Percentiles rank a stretch among this genome's conserved stretches.
Conservation (phyloP, 2,329 filamentous ascomycete genomes). For the Hyphodiscus sp. region DNA sequence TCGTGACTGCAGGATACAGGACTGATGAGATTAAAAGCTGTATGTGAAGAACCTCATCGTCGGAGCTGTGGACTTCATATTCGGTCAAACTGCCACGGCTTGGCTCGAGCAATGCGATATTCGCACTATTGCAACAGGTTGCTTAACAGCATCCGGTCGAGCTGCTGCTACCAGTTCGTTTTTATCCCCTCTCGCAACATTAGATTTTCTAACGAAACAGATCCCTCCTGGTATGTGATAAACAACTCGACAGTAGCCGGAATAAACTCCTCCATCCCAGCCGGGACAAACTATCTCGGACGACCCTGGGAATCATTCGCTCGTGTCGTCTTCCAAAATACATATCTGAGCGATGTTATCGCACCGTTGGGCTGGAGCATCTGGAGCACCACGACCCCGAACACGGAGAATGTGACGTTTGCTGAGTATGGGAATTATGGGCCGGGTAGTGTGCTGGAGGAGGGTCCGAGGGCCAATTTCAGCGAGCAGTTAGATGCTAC, state of each 20-base stretch:
- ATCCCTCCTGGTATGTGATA: not conserved
- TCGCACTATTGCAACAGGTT: conserved; percentile 29
- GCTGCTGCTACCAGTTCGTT: conserved; percentile 14
- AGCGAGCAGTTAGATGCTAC: too few relatives aligned
- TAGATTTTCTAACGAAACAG: not conserved
- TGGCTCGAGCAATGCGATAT: conserved; percentile 34
- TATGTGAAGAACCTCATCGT: conserved; percentile 51
- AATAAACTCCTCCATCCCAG: not conserved
- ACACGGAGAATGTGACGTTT: conserved; percentile 10
- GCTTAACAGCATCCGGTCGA: conserved; percentile 41
- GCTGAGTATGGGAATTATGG: conserved; percentile 15
- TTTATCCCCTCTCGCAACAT: not conserved
- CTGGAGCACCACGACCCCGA: conserved; percentile 33
- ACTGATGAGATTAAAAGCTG: too few relatives aligned
- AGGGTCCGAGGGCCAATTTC: too few relatives aligned
- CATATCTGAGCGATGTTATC: conserved; percentile 40
- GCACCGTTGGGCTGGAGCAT: conserved; percentile 42
- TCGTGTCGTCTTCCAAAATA: conserved; percentile 43
- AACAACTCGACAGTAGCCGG: not conserved
- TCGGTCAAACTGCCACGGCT: conserved; percentile 43
- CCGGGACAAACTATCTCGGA: conserved; percentile 35
- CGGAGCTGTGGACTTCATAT: conserved; percentile 54
- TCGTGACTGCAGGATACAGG: too few relatives aligned
- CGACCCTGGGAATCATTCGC: conserved; percentile 44
- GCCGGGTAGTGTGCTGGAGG: conserved; percentile 4